These are phyloP conservation scores for Mortierella sp. DNA, from an alignment of 371 early-diverging fungal genomes.

Conservation along the genomic window DNA sequence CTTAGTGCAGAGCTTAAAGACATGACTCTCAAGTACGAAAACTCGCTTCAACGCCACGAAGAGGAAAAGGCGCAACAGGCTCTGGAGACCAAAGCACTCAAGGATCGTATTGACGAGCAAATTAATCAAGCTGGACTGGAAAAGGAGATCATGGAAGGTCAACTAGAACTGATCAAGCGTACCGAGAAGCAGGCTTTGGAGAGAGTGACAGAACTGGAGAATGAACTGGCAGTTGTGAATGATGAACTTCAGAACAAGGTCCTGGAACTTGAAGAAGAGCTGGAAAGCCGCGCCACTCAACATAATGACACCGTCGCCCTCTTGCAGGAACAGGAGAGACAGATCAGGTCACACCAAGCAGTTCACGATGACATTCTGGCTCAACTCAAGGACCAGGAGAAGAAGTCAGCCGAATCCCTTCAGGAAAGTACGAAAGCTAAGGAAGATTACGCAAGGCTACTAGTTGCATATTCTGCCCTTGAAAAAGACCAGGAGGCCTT, in stretches of 20 bases:
- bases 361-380: slow-evolving; percentile 40
- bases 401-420: slow-evolving; percentile 18
- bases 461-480: slow-evolving; percentile 43
- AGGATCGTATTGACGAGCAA: slow-evolving; percentile 43
- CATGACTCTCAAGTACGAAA: slow-evolving; percentile 39
- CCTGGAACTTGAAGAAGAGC: slow-evolving; percentile 38
- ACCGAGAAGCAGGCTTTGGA: slow-evolving; percentile 31
- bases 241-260: slow-evolving; percentile 49
- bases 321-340: slow-evolving; percentile 37
- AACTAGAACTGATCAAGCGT: slow-evolving; percentile 29
- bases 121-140: slow-evolving; percentile 24
- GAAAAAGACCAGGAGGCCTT: slow-evolving; percentile 39
- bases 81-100: slow-evolving; percentile 28
- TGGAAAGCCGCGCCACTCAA: slow-evolving; percentile 28
- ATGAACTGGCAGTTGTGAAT: slow-evolving; percentile 39
- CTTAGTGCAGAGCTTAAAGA: slow-evolving; percentile 35
- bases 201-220: slow-evolving; percentile 29
- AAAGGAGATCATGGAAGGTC: slow-evolving; percentile 35
- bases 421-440: slow-evolving; percentile 15
- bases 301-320: slow-evolving; percentile 24
- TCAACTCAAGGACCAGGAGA: slow-evolving; percentile 44
- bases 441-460: slow-evolving; percentile 32
- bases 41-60: slow-evolving; percentile 30
- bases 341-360: slow-evolving; percentile 45
- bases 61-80: slow-evolving; percentile 27